Conservation (phyloP, 2,329 filamentous ascomycete species). For the Plenodomus biglobosus region DNA sequence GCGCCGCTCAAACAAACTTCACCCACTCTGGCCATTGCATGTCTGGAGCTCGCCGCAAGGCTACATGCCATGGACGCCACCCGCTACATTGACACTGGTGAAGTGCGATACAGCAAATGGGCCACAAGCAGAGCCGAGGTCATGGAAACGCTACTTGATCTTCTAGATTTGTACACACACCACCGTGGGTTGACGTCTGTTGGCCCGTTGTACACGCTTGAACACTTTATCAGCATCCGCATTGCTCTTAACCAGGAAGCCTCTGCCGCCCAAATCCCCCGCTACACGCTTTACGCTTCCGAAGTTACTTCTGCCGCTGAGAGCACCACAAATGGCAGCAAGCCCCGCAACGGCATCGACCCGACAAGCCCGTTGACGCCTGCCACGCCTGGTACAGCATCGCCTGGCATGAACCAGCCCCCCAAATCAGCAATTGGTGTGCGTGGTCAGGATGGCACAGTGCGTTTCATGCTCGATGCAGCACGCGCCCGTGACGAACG, state of each 20-base stretch:
- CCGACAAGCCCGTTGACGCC: slow-evolving; percentile 42
- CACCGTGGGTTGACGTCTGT: slow-evolving; percentile 74
- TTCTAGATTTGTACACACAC: slow-evolving; percentile 90
- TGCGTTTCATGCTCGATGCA: slow-evolving; percentile 86
- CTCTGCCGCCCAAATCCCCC: slow-evolving; percentile 61
- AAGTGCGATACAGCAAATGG: slow-evolving; percentile 51
- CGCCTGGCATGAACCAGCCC: slow-evolving; percentile 38
- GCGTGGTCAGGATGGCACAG: slow-evolving; percentile 67
- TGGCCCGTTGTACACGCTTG: slow-evolving; percentile 70
- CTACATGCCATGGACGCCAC: slow-evolving; percentile 62
- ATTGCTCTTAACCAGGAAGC: slow-evolving; percentile 84
- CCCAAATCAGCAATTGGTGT: slow-evolving; percentile 38
- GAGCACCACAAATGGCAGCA: slow-evolving; percentile 23
- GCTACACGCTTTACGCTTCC: slow-evolving; percentile 57
- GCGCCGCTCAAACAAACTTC: slow-evolving; percentile 87
- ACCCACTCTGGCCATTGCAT: slow-evolving; percentile 79
- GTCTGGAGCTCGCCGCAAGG: slow-evolving; percentile 76
- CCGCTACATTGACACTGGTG: slow-evolving; percentile 48
- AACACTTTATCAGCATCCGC: slow-evolving; percentile 81
- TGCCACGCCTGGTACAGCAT: slow-evolving; percentile 51
- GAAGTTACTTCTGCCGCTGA: slow-evolving; percentile 27
- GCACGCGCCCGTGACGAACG: slow-evolving; percentile 73
- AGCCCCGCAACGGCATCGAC: slow-evolving; percentile 40
- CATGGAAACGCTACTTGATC: slow-evolving; percentile 78
- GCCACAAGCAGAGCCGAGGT: slow-evolving; percentile 49